phyloP scores from a whole-genome alignment of 306 rosid species.

The Gynostemma pentaphyllum region DNA sequence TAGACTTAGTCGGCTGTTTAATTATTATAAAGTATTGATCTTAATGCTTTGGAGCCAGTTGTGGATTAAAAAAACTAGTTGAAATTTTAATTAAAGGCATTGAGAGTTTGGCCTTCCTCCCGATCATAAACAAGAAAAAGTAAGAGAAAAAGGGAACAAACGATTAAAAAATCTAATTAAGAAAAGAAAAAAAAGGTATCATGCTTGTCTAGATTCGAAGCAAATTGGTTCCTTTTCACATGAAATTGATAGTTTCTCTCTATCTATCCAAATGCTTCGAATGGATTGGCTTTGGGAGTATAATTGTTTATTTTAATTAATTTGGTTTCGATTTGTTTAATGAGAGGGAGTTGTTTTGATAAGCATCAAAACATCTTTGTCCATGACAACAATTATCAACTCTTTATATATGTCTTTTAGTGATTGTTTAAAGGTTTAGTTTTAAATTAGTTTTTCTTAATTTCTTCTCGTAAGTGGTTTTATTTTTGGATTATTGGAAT shows the following conservation, averaged over 20 bases:
- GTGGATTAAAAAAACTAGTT: too few species aligned
- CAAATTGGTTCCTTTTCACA: background rate
- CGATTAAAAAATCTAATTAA: background rate
- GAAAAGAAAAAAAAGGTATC: background rate
- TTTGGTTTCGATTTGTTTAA: constrained; percentile 1
- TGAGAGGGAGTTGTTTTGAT: background rate
- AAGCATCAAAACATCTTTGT: constrained; percentile 4
- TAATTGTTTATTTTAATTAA: background rate
- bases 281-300: too few species aligned
- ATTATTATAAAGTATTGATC: too few species aligned
- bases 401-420: background rate
- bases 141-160: too few species aligned
- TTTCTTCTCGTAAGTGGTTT: background rate
- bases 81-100: too few species aligned
- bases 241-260: background rate
- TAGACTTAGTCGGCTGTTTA: too few species aligned
- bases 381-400: background rate
- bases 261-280: too few species aligned
- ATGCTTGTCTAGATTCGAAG: background rate
- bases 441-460: background rate
- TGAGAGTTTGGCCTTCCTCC: too few species aligned
- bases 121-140: too few species aligned
- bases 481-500: too few species aligned
- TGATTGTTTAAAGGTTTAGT: background rate
- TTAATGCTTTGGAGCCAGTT: too few species aligned